Conservation (phyloP, 78 protist species). For the Dictyostelium purpureum region DNA sequence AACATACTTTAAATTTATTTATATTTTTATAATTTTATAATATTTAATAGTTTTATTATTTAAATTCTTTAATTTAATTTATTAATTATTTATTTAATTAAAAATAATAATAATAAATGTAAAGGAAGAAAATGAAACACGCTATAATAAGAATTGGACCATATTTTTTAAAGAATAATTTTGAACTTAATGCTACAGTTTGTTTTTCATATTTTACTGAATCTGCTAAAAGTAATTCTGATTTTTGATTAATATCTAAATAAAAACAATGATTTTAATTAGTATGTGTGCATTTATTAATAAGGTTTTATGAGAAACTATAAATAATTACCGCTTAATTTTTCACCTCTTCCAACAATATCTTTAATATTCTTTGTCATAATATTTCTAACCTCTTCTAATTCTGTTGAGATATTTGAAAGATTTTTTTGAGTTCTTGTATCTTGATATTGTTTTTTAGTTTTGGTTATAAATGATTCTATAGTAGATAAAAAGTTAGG, state of each 20-base stretch:
- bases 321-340: slow-evolving; percentile 75
- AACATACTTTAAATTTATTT: background rate
- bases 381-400: slow-evolving; percentile 83
- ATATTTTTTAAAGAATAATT: slow-evolving; percentile 31
- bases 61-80: background rate
- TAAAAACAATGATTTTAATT: background rate
- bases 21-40: background rate
- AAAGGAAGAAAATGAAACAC: background rate
- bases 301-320: background rate
- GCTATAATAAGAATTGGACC: slow-evolving; percentile 9
- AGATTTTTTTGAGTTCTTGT: slow-evolving; percentile 83
- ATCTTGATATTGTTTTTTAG: slow-evolving; percentile 82
- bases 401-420: slow-evolving; percentile 73
- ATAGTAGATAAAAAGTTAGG: background rate
- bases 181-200: slow-evolving; percentile 42
- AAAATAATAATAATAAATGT: slow-evolving; percentile 5
- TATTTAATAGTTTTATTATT: background rate
- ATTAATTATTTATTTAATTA: background rate
- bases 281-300: background rate
- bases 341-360: slow-evolving; percentile 90
- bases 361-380: slow-evolving; percentile 90
- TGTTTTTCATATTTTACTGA: slow-evolving; percentile 41
- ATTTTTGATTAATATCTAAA: slow-evolving; percentile 41
- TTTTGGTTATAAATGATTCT: slow-evolving; percentile 86
- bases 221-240: slow-evolving; percentile 54